These are phyloP conservation scores for Mucor sp. DNA, from an alignment of 371 early-diverging fungal genomes.

Conservation along the genomic window DNA sequence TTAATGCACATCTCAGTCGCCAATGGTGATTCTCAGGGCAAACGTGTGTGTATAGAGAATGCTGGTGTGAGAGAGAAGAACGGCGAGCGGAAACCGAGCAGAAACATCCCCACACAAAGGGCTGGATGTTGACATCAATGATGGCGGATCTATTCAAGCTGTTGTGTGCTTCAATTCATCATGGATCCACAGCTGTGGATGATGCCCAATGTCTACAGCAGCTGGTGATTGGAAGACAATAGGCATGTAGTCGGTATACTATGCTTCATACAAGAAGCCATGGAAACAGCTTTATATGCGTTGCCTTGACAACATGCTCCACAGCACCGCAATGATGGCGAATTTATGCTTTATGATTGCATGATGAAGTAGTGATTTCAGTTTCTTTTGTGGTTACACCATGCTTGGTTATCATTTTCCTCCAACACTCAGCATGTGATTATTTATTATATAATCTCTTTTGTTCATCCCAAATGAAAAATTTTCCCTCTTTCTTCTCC, in stretches of 20 bases:
- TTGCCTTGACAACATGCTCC: not conserved
- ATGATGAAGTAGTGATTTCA: not conserved
- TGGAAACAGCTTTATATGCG: not conserved
- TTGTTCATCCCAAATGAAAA: not conserved
- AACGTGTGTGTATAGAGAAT: not conserved
- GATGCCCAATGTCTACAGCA: not conserved
- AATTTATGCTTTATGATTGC: constrained; percentile 1
- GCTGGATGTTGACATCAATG: not conserved
- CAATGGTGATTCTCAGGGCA: not conserved
- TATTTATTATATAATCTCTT: not conserved
- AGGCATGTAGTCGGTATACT: not conserved
- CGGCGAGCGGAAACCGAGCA: not conserved
- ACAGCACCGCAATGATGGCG: not conserved
- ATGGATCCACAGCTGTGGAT: not conserved
- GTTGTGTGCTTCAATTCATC: not conserved
- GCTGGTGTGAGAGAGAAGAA: too few relatives aligned
- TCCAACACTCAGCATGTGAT: constrained; percentile 3
- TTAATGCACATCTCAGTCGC: not conserved
- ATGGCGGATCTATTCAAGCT: not conserved
- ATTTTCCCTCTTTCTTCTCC: not conserved
- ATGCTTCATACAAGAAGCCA: not conserved
- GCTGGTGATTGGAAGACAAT: not conserved
- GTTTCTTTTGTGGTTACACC: not conserved
- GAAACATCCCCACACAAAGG: not conserved
- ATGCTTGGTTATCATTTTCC: not conserved